These are phyloP conservation scores for Apostasia ramifera DNA, from an alignment of 106 monocot species.

Conservation along the genomic window DNA sequence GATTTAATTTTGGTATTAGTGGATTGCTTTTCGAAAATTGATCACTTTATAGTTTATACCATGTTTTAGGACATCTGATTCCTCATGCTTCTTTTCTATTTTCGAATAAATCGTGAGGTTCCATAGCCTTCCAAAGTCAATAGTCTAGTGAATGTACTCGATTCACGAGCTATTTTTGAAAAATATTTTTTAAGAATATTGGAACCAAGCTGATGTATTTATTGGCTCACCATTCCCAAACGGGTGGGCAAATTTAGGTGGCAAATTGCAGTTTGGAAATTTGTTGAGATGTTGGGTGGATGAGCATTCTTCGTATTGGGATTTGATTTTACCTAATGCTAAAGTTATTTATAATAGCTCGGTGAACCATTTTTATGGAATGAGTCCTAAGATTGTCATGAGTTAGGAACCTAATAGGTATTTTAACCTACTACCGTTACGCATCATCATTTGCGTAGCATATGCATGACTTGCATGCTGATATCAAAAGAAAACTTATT, in stretches of 20 bases:
- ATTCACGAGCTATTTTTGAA: background rate
- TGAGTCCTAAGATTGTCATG: no score
- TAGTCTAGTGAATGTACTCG: background rate
- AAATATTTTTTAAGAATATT: background rate
- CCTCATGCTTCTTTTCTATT: background rate
- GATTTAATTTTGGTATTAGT: background rate
- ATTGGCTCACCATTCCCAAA: background rate
- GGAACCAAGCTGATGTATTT: background rate
- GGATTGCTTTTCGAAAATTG: background rate
- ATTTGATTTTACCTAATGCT: background rate
- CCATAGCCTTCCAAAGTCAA: background rate
- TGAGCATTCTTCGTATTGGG: background rate
- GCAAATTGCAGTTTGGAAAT: background rate
- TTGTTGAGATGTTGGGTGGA: background rate
- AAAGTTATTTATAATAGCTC: background rate
- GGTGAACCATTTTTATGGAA: no score
- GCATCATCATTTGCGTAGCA: no score
- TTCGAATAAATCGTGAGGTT: background rate
- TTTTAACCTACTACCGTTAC: no score
- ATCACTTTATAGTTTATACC: background rate
- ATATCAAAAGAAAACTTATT: no score
- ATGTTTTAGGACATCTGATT: background rate
- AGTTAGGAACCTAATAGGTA: no score
- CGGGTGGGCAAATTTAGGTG: background rate
- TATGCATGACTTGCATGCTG: no score